A percentile compares a stretch with the other conserved stretches of the same genome.
Evolutionary conservation across 345 rosid species (phyloP).

Genomic region (Rhizophora mangle): DNA sequence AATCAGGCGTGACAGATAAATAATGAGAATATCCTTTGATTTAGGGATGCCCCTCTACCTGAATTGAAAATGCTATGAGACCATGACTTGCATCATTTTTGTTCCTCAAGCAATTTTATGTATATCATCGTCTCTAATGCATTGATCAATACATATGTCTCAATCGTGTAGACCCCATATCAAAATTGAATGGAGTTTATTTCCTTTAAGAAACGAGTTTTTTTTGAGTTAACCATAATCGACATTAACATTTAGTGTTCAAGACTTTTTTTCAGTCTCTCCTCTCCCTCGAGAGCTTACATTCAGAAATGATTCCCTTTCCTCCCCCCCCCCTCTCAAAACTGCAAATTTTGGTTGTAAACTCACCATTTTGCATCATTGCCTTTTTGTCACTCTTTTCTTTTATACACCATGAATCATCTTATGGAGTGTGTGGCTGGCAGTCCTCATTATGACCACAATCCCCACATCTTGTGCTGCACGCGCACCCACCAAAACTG

Average conservation of each 20-base stretch:
- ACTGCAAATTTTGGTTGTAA: conserved; percentile 25
- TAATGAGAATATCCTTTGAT: conserved; percentile 51
- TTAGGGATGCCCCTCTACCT: conserved; percentile 42
- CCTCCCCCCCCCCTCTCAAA: conserved; percentile 3
- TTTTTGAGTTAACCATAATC: too few relatives aligned
- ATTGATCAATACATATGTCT: too few relatives aligned
- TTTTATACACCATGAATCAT: conserved; percentile 23
- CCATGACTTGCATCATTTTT: conserved; percentile 48
- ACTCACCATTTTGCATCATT: conserved; percentile 39
- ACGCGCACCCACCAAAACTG: conserved; percentile 74
- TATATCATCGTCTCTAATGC: conserved; percentile 12
- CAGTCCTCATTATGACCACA: conserved; percentile 50
- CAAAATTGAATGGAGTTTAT: too few relatives aligned
- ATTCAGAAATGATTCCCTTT: conserved; percentile 20
- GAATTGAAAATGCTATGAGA: conserved; percentile 40
- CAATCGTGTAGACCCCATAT: too few relatives aligned
- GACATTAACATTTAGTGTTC: too few relatives aligned
- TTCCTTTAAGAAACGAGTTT: too few relatives aligned
- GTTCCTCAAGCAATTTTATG: conserved; percentile 47
- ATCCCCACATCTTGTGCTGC: conserved; percentile 56
- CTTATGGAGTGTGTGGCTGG: conserved; percentile 5
- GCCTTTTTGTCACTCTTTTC: conserved; percentile 9
- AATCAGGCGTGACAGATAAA: conserved; percentile 71
- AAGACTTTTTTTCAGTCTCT: too few relatives aligned
- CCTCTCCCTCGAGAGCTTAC: neutral